Evolutionary conservation across 768 basidiomycete genomes (phyloP), one percentile per base, ranked within the genome.

Genomic region (Hericium alpestre): DNA sequence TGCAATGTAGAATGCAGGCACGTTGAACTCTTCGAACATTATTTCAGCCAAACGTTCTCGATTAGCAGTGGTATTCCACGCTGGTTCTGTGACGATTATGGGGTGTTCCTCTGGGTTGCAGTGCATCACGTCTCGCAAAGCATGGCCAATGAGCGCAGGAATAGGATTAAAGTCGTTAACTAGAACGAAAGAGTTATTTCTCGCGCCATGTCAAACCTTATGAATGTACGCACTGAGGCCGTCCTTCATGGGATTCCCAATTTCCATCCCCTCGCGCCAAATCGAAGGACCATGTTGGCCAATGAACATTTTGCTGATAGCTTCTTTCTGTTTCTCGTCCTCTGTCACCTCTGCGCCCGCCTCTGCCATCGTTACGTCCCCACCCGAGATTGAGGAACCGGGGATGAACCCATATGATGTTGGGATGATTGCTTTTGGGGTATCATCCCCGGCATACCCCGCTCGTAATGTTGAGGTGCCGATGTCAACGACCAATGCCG

Each of bases 391-490:
- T 65, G 64, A 46, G 71, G 43, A 32, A 32, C 5, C 11, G 9
- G 69, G 57, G 71, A 79, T 79, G 69, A 84, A 93, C 37, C 94
- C 94, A 71, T 92, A 98, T 47, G 82, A 78, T 3, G 93, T 89
- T 8, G 96, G 89, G 61, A 95, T 82, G 59, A 97, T 84, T 16
- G 90, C 87, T 71, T 92, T 91, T 16, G 96, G 96, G 11, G 88
- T 82, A 66, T 98, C 96, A 71, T 98, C 95, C 49, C 96, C 96
- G 11, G 96, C 95, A 70, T 98, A 96, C 54, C 96, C 96, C 11
- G 93, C 92, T 67, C 96, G 86, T 55, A 94, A 74, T 9, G 92
- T 87, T 23, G 88, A 87, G 11, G 89, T 77, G 27, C 96, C 96
- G 67, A 98, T 87, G 74, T 99, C 96, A 39, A 99, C 74, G 22